Conservation (phyloP, 345 rosid genomes). For the Eucalyptus decipiens region DNA sequence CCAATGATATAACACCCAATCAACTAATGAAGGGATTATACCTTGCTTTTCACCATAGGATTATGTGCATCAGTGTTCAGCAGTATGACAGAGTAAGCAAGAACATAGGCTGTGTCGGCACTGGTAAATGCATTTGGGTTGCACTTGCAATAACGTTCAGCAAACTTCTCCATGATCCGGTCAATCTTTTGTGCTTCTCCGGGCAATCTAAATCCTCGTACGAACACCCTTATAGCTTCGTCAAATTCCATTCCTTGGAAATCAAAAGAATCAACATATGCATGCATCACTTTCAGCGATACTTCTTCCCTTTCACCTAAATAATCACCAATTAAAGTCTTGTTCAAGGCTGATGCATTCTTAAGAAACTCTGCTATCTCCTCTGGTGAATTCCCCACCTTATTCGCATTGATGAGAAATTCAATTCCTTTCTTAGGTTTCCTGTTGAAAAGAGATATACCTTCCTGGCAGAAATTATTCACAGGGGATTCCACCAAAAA, state of each 20-base stretch:
- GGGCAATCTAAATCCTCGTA: constrained; percentile 92
- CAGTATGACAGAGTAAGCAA: constrained; percentile 94
- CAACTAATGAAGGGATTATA: constrained; percentile 10
- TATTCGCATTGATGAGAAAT: constrained; percentile 89
- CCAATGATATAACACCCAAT: not conserved
- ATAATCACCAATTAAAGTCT: constrained; percentile 91
- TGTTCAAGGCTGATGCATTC: constrained; percentile 83
- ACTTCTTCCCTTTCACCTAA: constrained; percentile 98
- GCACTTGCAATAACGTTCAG: constrained; percentile 96
- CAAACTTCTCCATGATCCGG: constrained; percentile 97
- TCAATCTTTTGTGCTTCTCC: constrained; percentile 99
- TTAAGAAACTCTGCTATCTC: constrained; percentile 91
- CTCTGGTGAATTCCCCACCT: constrained; percentile 87
- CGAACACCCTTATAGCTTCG: constrained; percentile 82
- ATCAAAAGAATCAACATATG: constrained; percentile 93
- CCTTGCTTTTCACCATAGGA: constrained; percentile 98
- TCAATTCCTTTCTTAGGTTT: constrained; percentile 97
- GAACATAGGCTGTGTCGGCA: constrained; percentile 98
- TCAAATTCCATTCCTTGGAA: constrained; percentile 89
- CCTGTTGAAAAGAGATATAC: constrained; percentile 95
- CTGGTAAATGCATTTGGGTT: constrained; percentile 88
- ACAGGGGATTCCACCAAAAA: constrained; percentile 18
- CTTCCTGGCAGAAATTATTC: constrained; percentile 82
- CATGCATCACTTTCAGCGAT: constrained; percentile 94
- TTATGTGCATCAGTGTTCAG: constrained; percentile 99